These are phyloP conservation scores for Acidiella bohemica DNA, from an alignment of 495 filamentous ascomycete genomes.

Conservation along the genomic window DNA sequence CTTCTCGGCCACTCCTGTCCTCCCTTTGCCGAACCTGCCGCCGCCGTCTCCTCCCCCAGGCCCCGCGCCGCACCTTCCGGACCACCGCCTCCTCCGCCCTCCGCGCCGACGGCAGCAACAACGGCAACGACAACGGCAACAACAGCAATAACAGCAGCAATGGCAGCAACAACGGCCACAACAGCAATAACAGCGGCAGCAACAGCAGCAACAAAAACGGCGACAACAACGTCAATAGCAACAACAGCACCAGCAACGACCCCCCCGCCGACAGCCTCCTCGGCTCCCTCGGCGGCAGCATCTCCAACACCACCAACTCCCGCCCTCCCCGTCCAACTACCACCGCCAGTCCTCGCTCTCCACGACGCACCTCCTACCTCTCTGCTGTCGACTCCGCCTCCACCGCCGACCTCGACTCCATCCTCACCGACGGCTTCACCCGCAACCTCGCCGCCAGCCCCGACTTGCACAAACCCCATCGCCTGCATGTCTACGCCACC, in stretches of 20 bases:
- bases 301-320: no score
- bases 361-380: no score
- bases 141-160: background rate
- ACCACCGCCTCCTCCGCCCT: conserved; percentile 7
- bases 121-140: conserved; percentile 1
- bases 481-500: conserved; percentile 71
- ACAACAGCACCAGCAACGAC: background rate
- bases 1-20: conserved; percentile 1
- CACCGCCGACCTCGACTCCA: background rate
- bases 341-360: no score
- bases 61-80: background rate
- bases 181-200: no score
- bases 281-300: conserved; percentile 2
- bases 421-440: background rate
- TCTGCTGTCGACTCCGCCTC: background rate
- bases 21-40: conserved; percentile 9
- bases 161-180: background rate
- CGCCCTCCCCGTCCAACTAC: no score
- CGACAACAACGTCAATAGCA: background rate
- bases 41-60: background rate
- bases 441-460: conserved; percentile 4
- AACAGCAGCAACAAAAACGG: background rate
- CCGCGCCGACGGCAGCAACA: background rate
- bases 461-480: conserved; percentile 43
- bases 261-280: conserved; percentile 1